Percentiles rank a stretch among this genome's conserved stretches.
Conservation (phyloP, 306 rosid genomes). For the Luffa aegyptiaca region DNA sequence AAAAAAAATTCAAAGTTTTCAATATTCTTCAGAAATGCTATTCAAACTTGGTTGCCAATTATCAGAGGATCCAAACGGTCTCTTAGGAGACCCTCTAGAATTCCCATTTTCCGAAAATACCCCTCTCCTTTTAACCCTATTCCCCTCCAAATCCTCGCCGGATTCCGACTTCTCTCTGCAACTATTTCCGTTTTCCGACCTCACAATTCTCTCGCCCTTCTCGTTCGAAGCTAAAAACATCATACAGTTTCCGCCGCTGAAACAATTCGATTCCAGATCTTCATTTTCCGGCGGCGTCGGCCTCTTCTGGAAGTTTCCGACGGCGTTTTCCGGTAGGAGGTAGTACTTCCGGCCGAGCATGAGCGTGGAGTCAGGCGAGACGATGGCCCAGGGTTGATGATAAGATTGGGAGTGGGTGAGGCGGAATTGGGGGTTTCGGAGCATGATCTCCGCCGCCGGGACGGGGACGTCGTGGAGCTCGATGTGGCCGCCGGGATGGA, state of each 20-base stretch:
- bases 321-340: conserved; percentile 40
- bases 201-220: conserved; percentile 7
- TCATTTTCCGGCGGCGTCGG: conserved; percentile 9
- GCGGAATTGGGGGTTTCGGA: conserved; percentile 36
- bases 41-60: conserved; percentile 50
- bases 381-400: conserved; percentile 63
- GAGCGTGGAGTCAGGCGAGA: conserved; percentile 50
- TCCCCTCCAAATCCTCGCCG: conserved; percentile 6
- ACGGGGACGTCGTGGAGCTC: conserved; percentile 55
- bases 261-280: conserved; percentile 20
- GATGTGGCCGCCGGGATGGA: conserved; percentile 46
- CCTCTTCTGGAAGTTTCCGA: conserved; percentile 47
- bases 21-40: conserved; percentile 44
- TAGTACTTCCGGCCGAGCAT: conserved; percentile 52
- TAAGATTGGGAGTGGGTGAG: conserved; percentile 47
- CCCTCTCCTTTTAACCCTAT: conserved; percentile 12
- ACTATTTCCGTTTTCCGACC: neutral
- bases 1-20: too few species aligned
- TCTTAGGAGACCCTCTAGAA: conserved; percentile 26
- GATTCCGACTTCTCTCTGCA: neutral
- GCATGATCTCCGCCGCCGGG: conserved; percentile 45
- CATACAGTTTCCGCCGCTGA: neutral
- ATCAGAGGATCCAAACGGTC: conserved; percentile 18
- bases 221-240: neutral
- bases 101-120: conserved; percentile 12